Evolutionary conservation across 2,329 filamentous ascomycete genomes (phyloP).

Genomic region (Sarocladium brachiariae): DNA sequence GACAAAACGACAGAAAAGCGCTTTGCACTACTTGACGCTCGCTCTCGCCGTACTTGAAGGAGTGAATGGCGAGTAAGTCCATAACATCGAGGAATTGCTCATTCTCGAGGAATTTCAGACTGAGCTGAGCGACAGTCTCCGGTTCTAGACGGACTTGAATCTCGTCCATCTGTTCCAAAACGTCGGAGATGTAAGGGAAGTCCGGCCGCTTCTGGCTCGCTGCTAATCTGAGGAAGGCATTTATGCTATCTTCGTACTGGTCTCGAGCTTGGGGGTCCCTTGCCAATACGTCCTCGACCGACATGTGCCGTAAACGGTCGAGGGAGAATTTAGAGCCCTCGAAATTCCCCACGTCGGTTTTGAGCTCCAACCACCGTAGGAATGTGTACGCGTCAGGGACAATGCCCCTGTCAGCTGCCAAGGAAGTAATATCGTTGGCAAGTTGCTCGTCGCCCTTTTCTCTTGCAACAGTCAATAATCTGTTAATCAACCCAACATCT

Average conservation of each 20-base stretch:
- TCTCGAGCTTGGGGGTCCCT: neutral
- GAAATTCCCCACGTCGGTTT: neutral
- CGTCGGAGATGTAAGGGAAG: slow-evolving; percentile 64
- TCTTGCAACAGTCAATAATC: slow-evolving; percentile 65
- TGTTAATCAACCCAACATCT: slow-evolving; percentile 68
- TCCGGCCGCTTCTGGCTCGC: slow-evolving; percentile 54
- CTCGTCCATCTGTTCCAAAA: slow-evolving; percentile 67
- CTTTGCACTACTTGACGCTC: slow-evolving; percentile 62
- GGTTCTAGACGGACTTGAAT: slow-evolving; percentile 63
- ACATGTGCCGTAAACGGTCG: neutral
- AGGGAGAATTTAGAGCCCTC: neutral
- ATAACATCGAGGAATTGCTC: slow-evolving; percentile 74
- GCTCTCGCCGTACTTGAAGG: slow-evolving; percentile 60
- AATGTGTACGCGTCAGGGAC: slow-evolving; percentile 62
- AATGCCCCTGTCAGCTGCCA: slow-evolving; percentile 61
- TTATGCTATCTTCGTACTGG: slow-evolving; percentile 58
- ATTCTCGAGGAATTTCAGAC: slow-evolving; percentile 63
- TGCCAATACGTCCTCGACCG: neutral
- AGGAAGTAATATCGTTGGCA: slow-evolving; percentile 64
- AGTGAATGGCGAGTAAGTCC: slow-evolving; percentile 72
- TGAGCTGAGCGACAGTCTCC: slow-evolving; percentile 67
- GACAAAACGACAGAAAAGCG: slow-evolving; percentile 60
- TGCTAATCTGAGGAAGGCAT: slow-evolving; percentile 64
- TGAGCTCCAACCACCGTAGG: slow-evolving; percentile 29
- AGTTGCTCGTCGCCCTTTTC: slow-evolving; percentile 62